These are phyloP conservation scores for Ceratocystis cubensis DNA, from an alignment of 2,329 filamentous ascomycete species.

Conservation along the genomic window DNA sequence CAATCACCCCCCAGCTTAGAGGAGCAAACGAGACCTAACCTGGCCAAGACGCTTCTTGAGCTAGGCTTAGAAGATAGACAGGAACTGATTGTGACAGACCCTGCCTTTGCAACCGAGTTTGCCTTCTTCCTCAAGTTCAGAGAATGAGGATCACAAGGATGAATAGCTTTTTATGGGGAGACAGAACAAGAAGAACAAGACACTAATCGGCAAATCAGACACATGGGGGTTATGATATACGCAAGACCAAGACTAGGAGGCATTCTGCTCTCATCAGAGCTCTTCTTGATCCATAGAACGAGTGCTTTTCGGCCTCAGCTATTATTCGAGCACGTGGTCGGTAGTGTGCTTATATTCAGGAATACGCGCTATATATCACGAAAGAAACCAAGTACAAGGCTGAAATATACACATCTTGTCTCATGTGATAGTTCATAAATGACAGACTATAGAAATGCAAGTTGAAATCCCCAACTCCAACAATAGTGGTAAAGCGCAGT, in stretches of 20 bases:
- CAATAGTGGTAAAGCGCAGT: slow-evolving; percentile 23
- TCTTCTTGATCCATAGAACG: background rate
- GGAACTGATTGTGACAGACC: slow-evolving; percentile 83
- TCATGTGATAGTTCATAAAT: slow-evolving; percentile 13
- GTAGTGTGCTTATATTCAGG: background rate
- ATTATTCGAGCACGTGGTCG: background rate
- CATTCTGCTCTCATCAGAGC: background rate
- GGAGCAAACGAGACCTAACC: slow-evolving; percentile 69
- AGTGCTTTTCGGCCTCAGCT: background rate
- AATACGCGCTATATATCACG: background rate
- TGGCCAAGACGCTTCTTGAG: slow-evolving; percentile 64
- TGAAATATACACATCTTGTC: slow-evolving; percentile 1
- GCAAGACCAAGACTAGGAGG: background rate
- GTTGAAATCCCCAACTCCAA: slow-evolving; percentile 19
- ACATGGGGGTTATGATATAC: background rate
- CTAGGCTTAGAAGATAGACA: slow-evolving; percentile 64
- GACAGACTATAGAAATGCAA: slow-evolving; percentile 17
- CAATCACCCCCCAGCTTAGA: slow-evolving; percentile 70
- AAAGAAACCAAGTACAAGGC: slow-evolving; percentile 12
- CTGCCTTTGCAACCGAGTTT: slow-evolving; percentile 67
- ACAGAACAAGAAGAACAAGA: background rate
- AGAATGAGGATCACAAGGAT: slow-evolving; percentile 6
- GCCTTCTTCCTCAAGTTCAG: slow-evolving; percentile 43
- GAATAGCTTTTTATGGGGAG: background rate
- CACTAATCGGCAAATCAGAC: background rate